A percentile compares a stretch with the other conserved stretches of the same genome.
phyloP scores from a whole-genome alignment of 768 basidiomycete genomes.

The Mycena floridula region DNA sequence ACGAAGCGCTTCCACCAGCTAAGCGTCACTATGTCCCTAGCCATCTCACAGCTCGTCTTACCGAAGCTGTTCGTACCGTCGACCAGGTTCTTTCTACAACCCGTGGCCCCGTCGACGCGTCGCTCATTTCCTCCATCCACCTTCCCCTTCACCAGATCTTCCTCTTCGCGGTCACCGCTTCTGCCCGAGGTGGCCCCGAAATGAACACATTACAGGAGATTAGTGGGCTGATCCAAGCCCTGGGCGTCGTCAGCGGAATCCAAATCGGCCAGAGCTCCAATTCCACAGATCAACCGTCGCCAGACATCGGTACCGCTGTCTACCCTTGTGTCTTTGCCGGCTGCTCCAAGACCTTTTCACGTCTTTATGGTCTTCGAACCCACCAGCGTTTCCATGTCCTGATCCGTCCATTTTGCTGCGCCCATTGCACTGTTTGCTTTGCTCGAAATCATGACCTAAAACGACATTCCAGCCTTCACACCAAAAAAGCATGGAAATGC shows the following conservation, averaged over 20 bases:
- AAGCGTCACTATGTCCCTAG: conserved; percentile 11
- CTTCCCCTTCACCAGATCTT: conserved; percentile 71
- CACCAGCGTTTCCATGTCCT: conserved; percentile 48
- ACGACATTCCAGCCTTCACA: conserved; percentile 69
- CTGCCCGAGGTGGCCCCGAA: conserved; percentile 42
- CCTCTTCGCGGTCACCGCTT: conserved; percentile 71
- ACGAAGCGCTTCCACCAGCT: conserved; percentile 29
- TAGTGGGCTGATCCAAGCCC: conserved; percentile 74
- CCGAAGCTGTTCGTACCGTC: conserved; percentile 55
- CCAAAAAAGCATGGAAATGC: conserved; percentile 69
- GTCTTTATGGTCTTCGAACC: conserved; percentile 61
- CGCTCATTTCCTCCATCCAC: conserved; percentile 65
- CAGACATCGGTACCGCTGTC: conserved; percentile 69
- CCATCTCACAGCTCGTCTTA: conserved; percentile 19
- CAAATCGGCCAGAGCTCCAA: conserved; percentile 47
- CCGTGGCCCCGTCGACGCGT: conserved; percentile 40
- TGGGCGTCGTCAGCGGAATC: conserved; percentile 74
- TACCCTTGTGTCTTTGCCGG: conserved; percentile 66
- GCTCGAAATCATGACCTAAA: conserved; percentile 76
- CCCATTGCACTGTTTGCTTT: conserved; percentile 66
- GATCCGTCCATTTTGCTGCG: conserved; percentile 56
- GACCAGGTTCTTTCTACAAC: conserved; percentile 40
- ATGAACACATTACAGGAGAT: conserved; percentile 67
- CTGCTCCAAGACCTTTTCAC: conserved; percentile 66
- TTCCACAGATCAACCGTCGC: conserved; percentile 23